Conservation (phyloP, 2,329 filamentous ascomycete species). For the Penicillium sp. region DNA sequence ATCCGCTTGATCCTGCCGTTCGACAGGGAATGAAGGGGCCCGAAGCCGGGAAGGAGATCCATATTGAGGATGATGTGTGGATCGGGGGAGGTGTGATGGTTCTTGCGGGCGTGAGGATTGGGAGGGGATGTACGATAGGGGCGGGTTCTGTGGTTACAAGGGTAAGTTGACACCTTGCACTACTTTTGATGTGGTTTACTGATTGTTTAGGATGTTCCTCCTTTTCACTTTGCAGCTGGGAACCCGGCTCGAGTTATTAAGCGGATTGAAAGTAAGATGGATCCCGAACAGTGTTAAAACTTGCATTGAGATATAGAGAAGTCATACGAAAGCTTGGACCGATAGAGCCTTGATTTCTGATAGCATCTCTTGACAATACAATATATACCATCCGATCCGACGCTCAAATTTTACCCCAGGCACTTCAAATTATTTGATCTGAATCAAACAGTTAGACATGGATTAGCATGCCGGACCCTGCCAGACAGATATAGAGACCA, state of each 20-base stretch:
- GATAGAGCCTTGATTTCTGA: neutral
- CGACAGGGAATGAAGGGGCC: conserved; percentile 45
- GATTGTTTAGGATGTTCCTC: conserved; percentile 23
- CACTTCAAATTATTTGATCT: neutral
- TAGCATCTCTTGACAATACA: neutral
- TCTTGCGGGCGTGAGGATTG: conserved; percentile 45
- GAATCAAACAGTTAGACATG: neutral
- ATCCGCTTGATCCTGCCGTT: conserved; percentile 52
- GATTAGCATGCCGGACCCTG: neutral
- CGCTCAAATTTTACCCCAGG: neutral
- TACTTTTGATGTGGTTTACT: neutral
- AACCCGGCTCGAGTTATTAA: conserved; percentile 27
- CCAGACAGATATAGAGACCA: neutral
- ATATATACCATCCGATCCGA: neutral
- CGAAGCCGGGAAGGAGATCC: conserved; percentile 52
- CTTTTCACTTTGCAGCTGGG: conserved; percentile 30
- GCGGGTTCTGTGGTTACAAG: conserved; percentile 44
- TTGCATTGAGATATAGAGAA: neutral
- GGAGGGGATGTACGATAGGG: conserved; percentile 43
- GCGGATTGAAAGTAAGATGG: conserved; percentile 28
- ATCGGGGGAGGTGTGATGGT: conserved; percentile 51
- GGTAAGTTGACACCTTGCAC: conserved; percentile 8
- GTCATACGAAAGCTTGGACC: neutral
- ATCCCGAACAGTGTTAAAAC: conserved; percentile 10
- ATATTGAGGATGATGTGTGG: conserved; percentile 52